Evolutionary conservation across 2,329 filamentous ascomycete species (phyloP), one percentile per base, ranked within the genome.

Genomic region (Exophiala sideris): DNA sequence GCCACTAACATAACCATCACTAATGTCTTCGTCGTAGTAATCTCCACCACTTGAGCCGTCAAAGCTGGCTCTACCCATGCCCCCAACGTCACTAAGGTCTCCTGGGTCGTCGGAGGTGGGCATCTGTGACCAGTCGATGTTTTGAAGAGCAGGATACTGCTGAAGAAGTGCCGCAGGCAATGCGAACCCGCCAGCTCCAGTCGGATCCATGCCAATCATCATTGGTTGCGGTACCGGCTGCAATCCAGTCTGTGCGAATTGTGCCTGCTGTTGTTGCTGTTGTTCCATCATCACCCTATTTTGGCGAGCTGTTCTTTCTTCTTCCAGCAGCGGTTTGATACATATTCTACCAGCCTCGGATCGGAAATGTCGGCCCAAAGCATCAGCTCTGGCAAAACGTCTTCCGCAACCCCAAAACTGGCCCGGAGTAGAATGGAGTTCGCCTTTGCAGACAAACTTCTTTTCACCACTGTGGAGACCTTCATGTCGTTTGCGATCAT

Each of bases 401-500:
- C 94, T 83, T 3, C 90, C 90, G 64, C 94, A 99, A 16, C 94
- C 94, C 94, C 94, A 99, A 61, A 88, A 84, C 4, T 86, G 86
- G 44, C 86, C 85, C 1, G 84, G 84, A 8, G 53, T 36, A 4
- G 60, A 60, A 62, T 92, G 91, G 46, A 99, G 83, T 54, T 91
- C 88, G 49, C 94, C 94, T 63, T 90, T 91, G 73, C 94, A 99
- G 6, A 97, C 89, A 68, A 97, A 99, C 68, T 96, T 97, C 82
- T 97, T 99, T 75, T 99, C 94, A 39, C 94, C 94, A 0, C 89
- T 95, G 67, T 99, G 94, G 39, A 99, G 76, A 36, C 92, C 91
- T 73, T 99, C 94, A 71, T 99, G 94, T 36, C 94, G 87, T 73
- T 99, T 99, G 42, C 94, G 87, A 69, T 99, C 94, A 68, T 99